Evolutionary conservation across 2,329 filamentous ascomycete genomes (phyloP).

Genomic region (Calycina marina): DNA sequence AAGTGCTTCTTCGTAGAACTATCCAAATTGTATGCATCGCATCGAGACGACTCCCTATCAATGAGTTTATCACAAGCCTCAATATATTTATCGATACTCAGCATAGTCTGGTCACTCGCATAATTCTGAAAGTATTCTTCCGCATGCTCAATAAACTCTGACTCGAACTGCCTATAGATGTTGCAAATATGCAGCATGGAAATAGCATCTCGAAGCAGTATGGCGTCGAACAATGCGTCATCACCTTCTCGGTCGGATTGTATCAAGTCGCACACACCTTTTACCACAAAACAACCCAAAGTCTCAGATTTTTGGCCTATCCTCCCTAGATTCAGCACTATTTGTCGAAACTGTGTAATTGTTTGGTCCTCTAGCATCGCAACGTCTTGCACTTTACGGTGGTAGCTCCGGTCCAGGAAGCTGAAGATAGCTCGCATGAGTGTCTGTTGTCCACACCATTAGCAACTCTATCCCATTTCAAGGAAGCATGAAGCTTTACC

Average conservation of each 20-base stretch:
- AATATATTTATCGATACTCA: slow-evolving; percentile 62
- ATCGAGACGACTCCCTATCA: slow-evolving; percentile 56
- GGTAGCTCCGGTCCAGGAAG: slow-evolving; percentile 81
- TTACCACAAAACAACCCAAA: slow-evolving; percentile 27
- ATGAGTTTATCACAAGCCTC: slow-evolving; percentile 54
- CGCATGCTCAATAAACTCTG: slow-evolving; percentile 53
- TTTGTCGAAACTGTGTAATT: slow-evolving; percentile 57
- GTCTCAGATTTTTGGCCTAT: slow-evolving; percentile 9
- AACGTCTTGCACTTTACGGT: slow-evolving; percentile 57
- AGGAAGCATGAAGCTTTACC: slow-evolving; percentile 31
- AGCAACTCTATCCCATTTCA: slow-evolving; percentile 3
- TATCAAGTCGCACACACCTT: slow-evolving; percentile 63
- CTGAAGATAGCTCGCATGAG: slow-evolving; percentile 81
- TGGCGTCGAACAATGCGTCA: slow-evolving; percentile 40
- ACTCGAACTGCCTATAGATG: slow-evolving; percentile 75
- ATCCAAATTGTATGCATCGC: slow-evolving; percentile 70
- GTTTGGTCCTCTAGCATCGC: slow-evolving; percentile 70
- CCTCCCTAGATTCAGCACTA: slow-evolving; percentile 26
- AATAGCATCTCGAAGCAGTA: slow-evolving; percentile 59
- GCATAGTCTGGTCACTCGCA: slow-evolving; percentile 47
- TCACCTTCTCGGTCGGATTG: slow-evolving; percentile 49
- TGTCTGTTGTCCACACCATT: slow-evolving; percentile 31
- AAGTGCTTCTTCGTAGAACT: slow-evolving; percentile 68
- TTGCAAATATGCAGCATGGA: slow-evolving; percentile 75
- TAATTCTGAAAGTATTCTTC: slow-evolving; percentile 54